Evolutionary conservation across 2,329 filamentous ascomycete species (phyloP).

Genomic region (Exophiala bonariae): DNA sequence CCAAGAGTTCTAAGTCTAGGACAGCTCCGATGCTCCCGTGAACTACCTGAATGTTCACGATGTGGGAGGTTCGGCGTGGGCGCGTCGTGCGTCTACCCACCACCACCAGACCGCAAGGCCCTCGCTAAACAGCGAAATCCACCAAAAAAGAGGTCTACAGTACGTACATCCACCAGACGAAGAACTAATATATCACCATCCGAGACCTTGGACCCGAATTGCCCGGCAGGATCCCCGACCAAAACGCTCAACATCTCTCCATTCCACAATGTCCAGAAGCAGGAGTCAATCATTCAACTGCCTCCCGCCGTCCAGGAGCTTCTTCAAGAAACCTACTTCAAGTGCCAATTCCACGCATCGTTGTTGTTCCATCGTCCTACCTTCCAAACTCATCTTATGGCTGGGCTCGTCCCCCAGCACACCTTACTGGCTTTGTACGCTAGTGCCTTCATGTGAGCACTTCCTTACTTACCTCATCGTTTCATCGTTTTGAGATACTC

Average conservation of each 20-base stretch:
- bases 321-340: constrained; percentile 15
- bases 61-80: constrained; percentile 6
- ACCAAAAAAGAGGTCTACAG: constrained; percentile 6
- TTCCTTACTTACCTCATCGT: no score
- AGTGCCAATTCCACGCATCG: constrained; percentile 12
- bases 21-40: constrained; percentile 14
- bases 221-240: no score
- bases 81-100: constrained; percentile 13
- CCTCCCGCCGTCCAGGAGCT: constrained; percentile 5
- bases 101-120: constrained; percentile 13
- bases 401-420: constrained; percentile 1
- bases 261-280: not conserved
- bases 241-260: no score
- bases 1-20: not conserved
- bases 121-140: constrained; percentile 10
- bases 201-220: not conserved
- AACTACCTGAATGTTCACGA: constrained; percentile 9
- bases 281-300: not conserved
- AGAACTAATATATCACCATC: not conserved
- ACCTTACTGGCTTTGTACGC: constrained; percentile 13
- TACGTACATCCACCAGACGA: not conserved
- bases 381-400: constrained; percentile 3
- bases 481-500: not conserved
- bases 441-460: not conserved
- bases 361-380: constrained; percentile 9